Percentiles rank a stretch among this genome's conserved stretches.
Evolutionary conservation across 2,329 filamentous ascomycete genomes (phyloP).

Genomic region (Alternaria ventricosa): DNA sequence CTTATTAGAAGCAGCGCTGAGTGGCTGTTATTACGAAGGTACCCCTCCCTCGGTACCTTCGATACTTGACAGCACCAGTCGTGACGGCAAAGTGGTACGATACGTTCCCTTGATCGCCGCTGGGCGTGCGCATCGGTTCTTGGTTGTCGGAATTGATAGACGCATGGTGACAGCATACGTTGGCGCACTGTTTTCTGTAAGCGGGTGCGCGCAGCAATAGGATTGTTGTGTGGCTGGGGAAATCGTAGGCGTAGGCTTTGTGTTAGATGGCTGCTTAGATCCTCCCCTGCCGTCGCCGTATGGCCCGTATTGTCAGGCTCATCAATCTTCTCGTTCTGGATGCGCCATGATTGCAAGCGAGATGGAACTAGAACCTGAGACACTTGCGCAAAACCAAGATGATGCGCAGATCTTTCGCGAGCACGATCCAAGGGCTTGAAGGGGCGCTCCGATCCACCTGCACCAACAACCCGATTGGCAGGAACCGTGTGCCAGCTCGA

Average conservation of each 20-base stretch:
- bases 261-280: background rate
- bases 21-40: constrained; percentile 16
- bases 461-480: constrained; percentile 14
- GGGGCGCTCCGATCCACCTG: constrained; percentile 14
- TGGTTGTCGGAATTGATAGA: constrained; percentile 9
- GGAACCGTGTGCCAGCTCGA: background rate
- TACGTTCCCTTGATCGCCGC: constrained; percentile 5
- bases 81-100: constrained; percentile 25
- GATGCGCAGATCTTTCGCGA: constrained; percentile 20
- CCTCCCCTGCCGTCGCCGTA: background rate
- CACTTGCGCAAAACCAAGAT: constrained; percentile 17
- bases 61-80: constrained; percentile 20
- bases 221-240: constrained; percentile 1
- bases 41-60: constrained; percentile 24
- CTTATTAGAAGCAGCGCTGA: constrained; percentile 1
- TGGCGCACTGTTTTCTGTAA: background rate
- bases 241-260: background rate
- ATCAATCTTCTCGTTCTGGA: background rate
- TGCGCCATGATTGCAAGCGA: constrained; percentile 8
- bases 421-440: constrained; percentile 14
- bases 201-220: background rate
- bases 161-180: constrained; percentile 20
- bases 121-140: constrained; percentile 6
- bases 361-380: constrained; percentile 22
- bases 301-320: constrained; percentile 1